A percentile compares a stretch with the other conserved stretches of the same genome.
Conservation (phyloP, 345 rosid genomes). For the Syzygium oleosum region DNA sequence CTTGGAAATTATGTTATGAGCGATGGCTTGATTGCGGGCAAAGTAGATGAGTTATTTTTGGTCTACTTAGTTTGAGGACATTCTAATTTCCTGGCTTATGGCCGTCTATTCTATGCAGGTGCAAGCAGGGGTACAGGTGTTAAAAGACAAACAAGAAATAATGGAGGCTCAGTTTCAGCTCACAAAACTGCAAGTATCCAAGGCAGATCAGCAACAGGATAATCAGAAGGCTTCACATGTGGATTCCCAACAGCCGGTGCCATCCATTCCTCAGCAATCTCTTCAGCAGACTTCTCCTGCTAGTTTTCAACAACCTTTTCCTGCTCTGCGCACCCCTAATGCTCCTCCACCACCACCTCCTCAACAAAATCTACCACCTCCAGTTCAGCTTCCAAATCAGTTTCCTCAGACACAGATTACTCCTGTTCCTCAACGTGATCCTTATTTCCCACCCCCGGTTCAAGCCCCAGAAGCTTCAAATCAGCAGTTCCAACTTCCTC, state of each 20-base stretch:
- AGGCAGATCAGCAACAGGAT: slow-evolving; percentile 40
- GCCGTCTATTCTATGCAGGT: slow-evolving; percentile 35
- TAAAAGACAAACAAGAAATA: slow-evolving; percentile 76
- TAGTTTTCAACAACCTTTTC: slow-evolving; percentile 21
- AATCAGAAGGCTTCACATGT: slow-evolving; percentile 24
- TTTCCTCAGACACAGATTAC: slow-evolving; percentile 42
- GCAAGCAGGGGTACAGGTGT: slow-evolving; percentile 52
- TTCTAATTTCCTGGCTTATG: not conserved
- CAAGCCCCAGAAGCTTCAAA: slow-evolving; percentile 55
- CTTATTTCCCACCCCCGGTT: slow-evolving; percentile 47
- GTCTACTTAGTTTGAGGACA: not conserved
- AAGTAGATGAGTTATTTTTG: not conserved
- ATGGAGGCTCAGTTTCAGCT: slow-evolving; percentile 63
- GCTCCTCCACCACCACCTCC: slow-evolving; percentile 26
- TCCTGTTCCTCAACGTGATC: slow-evolving; percentile 53
- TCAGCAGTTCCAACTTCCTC: slow-evolving; percentile 55
- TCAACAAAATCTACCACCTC: slow-evolving; percentile 44
- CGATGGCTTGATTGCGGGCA: not conserved
- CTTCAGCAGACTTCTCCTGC: slow-evolving; percentile 28
- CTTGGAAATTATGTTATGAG: not conserved
- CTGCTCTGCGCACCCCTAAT: slow-evolving; percentile 26
- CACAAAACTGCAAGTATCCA: slow-evolving; percentile 48
- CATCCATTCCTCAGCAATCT: slow-evolving; percentile 43
- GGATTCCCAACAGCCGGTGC: slow-evolving; percentile 36
- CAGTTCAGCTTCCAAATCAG: slow-evolving; percentile 50